A percentile compares a stretch with the other conserved stretches of the same genome.
phyloP scores from a whole-genome alignment of 2,329 filamentous ascomycete genomes.

The Elsinoe australis region DNA sequence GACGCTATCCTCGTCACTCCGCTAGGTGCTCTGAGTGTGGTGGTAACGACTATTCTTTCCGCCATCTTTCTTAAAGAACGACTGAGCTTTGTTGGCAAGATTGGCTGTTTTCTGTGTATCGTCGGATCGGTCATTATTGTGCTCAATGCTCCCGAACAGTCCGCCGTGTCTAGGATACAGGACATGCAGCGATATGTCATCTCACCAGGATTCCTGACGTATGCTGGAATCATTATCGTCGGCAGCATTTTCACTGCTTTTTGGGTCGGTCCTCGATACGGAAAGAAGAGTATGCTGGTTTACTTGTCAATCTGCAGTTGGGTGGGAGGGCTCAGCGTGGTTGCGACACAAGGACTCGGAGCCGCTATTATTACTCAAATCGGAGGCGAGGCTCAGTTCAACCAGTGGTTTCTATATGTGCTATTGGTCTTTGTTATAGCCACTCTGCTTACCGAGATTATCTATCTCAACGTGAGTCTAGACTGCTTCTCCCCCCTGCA shows the following conservation, averaged over 20 bases:
- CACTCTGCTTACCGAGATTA: slow-evolving; percentile 88
- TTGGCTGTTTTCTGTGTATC: slow-evolving; percentile 92
- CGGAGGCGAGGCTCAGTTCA: slow-evolving; percentile 77
- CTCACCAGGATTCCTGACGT: slow-evolving; percentile 75
- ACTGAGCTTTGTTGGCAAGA: slow-evolving; percentile 89
- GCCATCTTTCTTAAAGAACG: slow-evolving; percentile 95
- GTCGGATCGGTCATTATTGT: slow-evolving; percentile 89
- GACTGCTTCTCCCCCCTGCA: background rate
- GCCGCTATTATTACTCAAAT: slow-evolving; percentile 84
- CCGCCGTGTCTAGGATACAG: slow-evolving; percentile 78
- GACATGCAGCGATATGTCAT: slow-evolving; percentile 87
- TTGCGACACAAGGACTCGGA: slow-evolving; percentile 86
- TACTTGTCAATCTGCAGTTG: slow-evolving; percentile 95
- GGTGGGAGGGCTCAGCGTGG: slow-evolving; percentile 88
- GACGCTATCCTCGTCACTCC: slow-evolving; percentile 94
- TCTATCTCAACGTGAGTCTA: slow-evolving; percentile 78
- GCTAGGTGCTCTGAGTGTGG: slow-evolving; percentile 81
- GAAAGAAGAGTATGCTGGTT: slow-evolving; percentile 95
- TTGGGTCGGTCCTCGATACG: slow-evolving; percentile 78
- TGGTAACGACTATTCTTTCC: slow-evolving; percentile 82
- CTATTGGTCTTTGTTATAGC: slow-evolving; percentile 80
- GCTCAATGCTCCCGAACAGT: slow-evolving; percentile 81
- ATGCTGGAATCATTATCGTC: slow-evolving; percentile 73
- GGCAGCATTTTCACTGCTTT: slow-evolving; percentile 64
- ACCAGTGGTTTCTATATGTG: slow-evolving; percentile 95